Evolutionary conservation across 2,329 filamentous ascomycete species (phyloP).

Genomic region (Aspergillus aculeatus): DNA sequence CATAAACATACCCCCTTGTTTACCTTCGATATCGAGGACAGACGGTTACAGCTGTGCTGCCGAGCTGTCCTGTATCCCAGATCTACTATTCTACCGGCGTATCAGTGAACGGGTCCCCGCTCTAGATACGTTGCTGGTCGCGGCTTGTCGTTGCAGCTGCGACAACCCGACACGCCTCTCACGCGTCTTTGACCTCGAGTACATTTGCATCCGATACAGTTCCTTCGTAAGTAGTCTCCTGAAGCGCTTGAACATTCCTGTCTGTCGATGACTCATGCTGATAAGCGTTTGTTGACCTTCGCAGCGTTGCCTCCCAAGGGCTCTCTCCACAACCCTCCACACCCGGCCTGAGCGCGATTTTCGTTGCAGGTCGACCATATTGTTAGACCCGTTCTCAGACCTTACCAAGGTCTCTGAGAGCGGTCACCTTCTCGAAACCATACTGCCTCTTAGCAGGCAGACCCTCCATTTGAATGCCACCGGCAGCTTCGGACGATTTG

Average conservation of each 20-base stretch:
- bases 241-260: not conserved
- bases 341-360: slow-evolving; percentile 2
- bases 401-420: slow-evolving; percentile 31
- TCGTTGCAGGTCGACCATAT: slow-evolving; percentile 8
- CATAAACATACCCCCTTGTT: too few species aligned
- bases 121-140: slow-evolving; percentile 25
- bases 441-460: slow-evolving; percentile 31
- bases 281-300: slow-evolving; percentile 11
- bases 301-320: not conserved
- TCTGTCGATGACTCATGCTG: slow-evolving; percentile 17
- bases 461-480: slow-evolving; percentile 43
- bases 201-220: not conserved
- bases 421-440: slow-evolving; percentile 20
- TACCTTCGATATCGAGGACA: slow-evolving; percentile 8
- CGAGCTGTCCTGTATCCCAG: slow-evolving; percentile 23
- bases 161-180: not conserved
- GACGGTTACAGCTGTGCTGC: slow-evolving; percentile 25
- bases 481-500: slow-evolving; percentile 40
- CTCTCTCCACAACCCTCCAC: not conserved
- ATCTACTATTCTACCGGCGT: slow-evolving; percentile 27
- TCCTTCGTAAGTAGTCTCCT: not conserved
- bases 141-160: not conserved
- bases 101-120: slow-evolving; percentile 25
- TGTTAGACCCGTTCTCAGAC: slow-evolving; percentile 34
- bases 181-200: not conserved